These are phyloP conservation scores for Metahyphopichia silvanorum DNA, from an alignment of 805 yeast genomes.

Conservation along the genomic window DNA sequence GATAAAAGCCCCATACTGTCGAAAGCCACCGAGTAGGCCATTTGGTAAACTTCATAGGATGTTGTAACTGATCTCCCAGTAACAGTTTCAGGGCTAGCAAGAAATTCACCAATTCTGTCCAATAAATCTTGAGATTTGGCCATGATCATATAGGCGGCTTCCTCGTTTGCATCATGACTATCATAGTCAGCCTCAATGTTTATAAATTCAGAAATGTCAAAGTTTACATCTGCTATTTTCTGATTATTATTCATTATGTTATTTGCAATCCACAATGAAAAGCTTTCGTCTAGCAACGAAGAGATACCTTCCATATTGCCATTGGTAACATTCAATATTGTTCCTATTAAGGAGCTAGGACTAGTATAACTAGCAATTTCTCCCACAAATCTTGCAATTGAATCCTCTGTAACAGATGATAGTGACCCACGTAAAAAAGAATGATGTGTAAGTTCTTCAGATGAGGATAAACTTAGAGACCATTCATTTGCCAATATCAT, in stretches of 20 bases:
- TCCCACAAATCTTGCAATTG: too few species aligned
- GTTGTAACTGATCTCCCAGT: background rate
- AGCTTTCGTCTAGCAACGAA: conserved; percentile 7
- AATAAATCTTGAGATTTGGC: conserved; percentile 40
- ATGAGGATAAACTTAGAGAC: too few species aligned
- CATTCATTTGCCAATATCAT: conserved; percentile 11
- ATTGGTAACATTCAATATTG: too few species aligned
- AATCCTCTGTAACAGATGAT: too few species aligned
- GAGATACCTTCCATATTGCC: too few species aligned
- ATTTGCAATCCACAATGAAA: conserved; percentile 33
- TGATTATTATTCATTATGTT: conserved; percentile 6
- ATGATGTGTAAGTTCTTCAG: too few species aligned
- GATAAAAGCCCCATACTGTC: conserved; percentile 40
- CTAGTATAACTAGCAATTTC: too few species aligned
- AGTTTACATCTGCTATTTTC: background rate
- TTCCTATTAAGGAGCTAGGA: too few species aligned
- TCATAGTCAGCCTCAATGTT: too few species aligned
- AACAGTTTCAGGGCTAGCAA: conserved; percentile 3
- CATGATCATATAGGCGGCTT: conserved; percentile 22
- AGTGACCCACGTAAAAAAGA: too few species aligned
- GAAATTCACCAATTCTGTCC: conserved; percentile 24
- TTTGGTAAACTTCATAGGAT: conserved; percentile 12
- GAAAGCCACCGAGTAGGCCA: conserved; percentile 39
- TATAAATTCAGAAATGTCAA: conserved; percentile 18
- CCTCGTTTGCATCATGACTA: conserved; percentile 18